These are phyloP conservation scores for Diplodia intermedia DNA, from an alignment of 2,329 filamentous ascomycete genomes.

Conservation along the genomic window DNA sequence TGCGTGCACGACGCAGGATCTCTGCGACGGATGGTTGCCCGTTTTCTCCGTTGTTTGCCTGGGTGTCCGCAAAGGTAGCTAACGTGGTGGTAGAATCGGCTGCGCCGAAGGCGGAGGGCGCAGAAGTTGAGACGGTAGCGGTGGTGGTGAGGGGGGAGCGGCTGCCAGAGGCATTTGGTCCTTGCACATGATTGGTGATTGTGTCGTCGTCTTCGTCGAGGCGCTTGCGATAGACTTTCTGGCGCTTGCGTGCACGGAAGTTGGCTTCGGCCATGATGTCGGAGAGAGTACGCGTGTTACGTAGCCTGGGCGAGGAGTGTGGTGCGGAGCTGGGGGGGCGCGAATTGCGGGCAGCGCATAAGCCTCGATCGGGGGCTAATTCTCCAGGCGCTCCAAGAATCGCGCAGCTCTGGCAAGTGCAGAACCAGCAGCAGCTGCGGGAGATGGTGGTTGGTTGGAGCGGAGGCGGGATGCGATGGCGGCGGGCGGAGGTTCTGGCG, in stretches of 20 bases:
- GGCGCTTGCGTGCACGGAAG: constrained; percentile 58
- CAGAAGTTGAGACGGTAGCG: background rate
- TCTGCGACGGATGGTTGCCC: constrained; percentile 56
- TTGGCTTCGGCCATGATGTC: constrained; percentile 40
- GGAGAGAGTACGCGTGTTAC: background rate
- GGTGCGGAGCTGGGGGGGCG: background rate
- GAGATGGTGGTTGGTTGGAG: constrained; percentile 1
- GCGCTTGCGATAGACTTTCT: constrained; percentile 59
- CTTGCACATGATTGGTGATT: background rate
- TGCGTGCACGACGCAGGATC: constrained; percentile 59
- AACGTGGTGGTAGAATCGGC: constrained; percentile 16
- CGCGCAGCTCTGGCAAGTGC: background rate
- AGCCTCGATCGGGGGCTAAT: background rate
- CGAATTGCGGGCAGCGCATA: background rate
- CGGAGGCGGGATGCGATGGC: background rate
- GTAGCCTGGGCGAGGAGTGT: background rate
- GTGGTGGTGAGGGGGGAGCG: background rate
- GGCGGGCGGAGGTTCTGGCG: background rate
- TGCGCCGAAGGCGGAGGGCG: background rate
- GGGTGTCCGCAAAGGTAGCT: background rate
- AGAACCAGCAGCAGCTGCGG: background rate
- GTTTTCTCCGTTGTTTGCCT: background rate
- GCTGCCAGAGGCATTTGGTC: background rate
- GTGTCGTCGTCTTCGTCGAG: constrained; percentile 40
- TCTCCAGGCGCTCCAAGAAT: background rate